Conservation (phyloP, 192 early-diverging fungal genomes). For the Helicostylum pulchrum region DNA sequence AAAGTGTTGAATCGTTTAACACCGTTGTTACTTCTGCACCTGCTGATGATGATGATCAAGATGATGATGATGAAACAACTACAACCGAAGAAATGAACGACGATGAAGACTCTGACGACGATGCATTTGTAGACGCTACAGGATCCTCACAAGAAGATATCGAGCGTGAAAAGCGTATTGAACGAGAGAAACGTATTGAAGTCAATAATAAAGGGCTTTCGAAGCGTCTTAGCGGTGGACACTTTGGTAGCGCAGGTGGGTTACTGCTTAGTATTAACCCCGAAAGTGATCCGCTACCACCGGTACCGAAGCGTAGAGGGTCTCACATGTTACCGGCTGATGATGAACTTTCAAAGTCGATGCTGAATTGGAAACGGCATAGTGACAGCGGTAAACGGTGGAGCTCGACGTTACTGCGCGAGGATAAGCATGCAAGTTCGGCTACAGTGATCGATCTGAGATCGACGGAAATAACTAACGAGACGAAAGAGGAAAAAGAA, state of each 20-base stretch:
- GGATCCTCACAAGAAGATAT: constrained; percentile 25
- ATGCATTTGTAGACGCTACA: constrained; percentile 31
- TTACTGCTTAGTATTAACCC: constrained; percentile 29
- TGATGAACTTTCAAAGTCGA: constrained; percentile 25
- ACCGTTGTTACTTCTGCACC: constrained; percentile 2
- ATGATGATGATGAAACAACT: constrained; percentile 4
- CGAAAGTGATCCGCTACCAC: constrained; percentile 4
- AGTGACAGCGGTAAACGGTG: constrained; percentile 21
- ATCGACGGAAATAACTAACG: neutral
- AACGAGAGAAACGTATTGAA: neutral
- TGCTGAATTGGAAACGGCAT: constrained; percentile 31
- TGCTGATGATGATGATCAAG: constrained; percentile 1
- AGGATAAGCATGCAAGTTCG: neutral
- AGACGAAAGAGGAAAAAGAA: neutral
- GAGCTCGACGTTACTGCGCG: neutral
- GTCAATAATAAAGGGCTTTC: constrained; percentile 14
- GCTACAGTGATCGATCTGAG: neutral
- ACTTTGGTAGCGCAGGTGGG: constrained; percentile 39
- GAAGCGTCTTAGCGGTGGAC: constrained; percentile 32
- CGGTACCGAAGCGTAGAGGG: neutral
- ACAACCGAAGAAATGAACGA: neutral
- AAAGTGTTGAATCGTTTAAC: constrained; percentile 22
- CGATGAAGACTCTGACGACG: constrained; percentile 20
- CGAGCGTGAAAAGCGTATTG: constrained; percentile 17
- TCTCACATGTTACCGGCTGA: constrained; percentile 5